Evolutionary conservation across 345 rosid genomes (phyloP), one percentile per base, ranked within the genome.

Genomic region (Raphanus raphanistrum): DNA sequence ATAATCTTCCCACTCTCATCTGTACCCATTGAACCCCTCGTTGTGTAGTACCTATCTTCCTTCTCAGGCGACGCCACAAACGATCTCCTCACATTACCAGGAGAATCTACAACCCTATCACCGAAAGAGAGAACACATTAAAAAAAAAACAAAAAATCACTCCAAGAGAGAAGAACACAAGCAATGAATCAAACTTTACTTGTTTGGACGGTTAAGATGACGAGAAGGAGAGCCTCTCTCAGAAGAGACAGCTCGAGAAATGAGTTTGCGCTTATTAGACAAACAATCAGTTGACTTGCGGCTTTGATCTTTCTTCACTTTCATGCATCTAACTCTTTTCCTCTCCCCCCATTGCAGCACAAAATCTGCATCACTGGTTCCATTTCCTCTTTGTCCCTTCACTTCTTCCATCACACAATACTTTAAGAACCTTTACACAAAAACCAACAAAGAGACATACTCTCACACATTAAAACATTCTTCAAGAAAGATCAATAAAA

Each of bases 301-400:
- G 70, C 63, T 84, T 79, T 81, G 87, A 60, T 85, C 88, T 68
- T 87, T 89, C 80, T 89, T 93, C 45, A 90, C 77, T 81, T 90
- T 92, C 80, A 87, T 88, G 80, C 96, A 87, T 83, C 98, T 84
- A 78, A 82, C 92, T 84, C 90, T 87, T 84, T 94, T 94, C 67
- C 88, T 88, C 62, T 84, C 90, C 50, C 98, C 98, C 98, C 98
- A 92, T 82, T 94, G 92, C 75, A 94, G 76, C 79, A 88, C 84
- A 83, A 94, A 94, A 83, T 94, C 96, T 52, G 87, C 86, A 76
- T 88, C 93, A 72, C 82, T 70, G 50, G 73, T 83, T 80, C 80
- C 78, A 75, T 38, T 65, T 15, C 81, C 83, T 83, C 83, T 87
- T 65, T 86, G 88, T 76, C 83, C 85, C 75, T 82, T 93, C 68